Percentiles rank a stretch among this genome's conserved stretches.
These are phyloP conservation scores for Anthostomella pinea DNA, from an alignment of 2,329 filamentous ascomycete genomes.

Conservation along the genomic window DNA sequence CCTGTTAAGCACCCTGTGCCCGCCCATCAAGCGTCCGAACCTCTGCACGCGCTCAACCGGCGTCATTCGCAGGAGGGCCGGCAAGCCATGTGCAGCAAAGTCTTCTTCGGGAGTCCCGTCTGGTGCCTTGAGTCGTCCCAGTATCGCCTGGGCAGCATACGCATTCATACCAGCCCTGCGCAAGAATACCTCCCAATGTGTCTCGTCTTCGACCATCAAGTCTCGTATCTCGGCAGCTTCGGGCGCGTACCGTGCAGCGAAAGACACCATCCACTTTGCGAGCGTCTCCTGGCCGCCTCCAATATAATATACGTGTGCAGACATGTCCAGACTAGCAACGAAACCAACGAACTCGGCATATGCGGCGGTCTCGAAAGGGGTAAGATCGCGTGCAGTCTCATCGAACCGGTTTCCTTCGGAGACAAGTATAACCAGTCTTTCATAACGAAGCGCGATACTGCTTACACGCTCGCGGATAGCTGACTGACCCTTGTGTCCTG, in stretches of 20 bases:
- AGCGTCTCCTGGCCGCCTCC: slow-evolving; percentile 49
- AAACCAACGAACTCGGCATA: slow-evolving; percentile 53
- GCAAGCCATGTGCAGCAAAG: slow-evolving; percentile 40
- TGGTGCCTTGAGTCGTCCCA: slow-evolving; percentile 44
- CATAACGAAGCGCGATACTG: slow-evolving; percentile 57
- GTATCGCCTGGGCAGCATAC: slow-evolving; percentile 66
- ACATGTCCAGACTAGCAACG: slow-evolving; percentile 37
- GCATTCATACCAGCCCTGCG: slow-evolving; percentile 65
- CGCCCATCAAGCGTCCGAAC: slow-evolving; percentile 55
- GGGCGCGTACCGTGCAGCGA: slow-evolving; percentile 45
- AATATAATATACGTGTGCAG: slow-evolving; percentile 44
- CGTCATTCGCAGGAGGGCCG: slow-evolving; percentile 56
- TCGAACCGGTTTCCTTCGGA: slow-evolving; percentile 48
- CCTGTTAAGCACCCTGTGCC: slow-evolving; percentile 48
- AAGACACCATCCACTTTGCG: slow-evolving; percentile 52
- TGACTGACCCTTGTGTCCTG: slow-evolving; percentile 50
- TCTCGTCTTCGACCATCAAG: slow-evolving; percentile 54
- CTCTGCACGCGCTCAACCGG: slow-evolving; percentile 42
- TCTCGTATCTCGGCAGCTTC: slow-evolving; percentile 23
- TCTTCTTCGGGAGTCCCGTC: slow-evolving; percentile 16
- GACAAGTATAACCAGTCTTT: slow-evolving; percentile 65
- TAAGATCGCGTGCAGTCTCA: slow-evolving; percentile 40
- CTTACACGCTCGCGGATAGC: slow-evolving; percentile 55
- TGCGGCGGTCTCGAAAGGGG: slow-evolving; percentile 40
- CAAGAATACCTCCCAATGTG: slow-evolving; percentile 66